These are phyloP conservation scores for Nothopassalora personata DNA, from an alignment of 2,329 filamentous ascomycete species.

Conservation along the genomic window DNA sequence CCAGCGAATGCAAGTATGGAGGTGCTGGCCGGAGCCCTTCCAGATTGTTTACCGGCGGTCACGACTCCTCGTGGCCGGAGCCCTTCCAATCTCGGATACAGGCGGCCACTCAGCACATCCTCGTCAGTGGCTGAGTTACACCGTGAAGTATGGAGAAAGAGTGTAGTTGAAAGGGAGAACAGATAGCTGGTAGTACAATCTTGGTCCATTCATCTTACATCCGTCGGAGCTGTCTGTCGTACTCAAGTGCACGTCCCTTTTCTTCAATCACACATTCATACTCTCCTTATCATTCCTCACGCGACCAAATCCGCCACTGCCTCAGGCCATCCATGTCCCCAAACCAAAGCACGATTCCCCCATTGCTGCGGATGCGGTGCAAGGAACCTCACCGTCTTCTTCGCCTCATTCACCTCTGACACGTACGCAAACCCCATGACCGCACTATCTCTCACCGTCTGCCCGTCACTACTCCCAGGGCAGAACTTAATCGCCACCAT, in stretches of 20 bases:
- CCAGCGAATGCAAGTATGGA: not conserved
- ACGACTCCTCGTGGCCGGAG: not conserved
- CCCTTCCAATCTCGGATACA: not conserved
- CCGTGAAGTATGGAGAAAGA: too few relatives aligned
- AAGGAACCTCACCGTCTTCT: slow-evolving; percentile 72
- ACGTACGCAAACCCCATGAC: slow-evolving; percentile 93
- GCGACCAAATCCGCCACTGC: slow-evolving; percentile 72
- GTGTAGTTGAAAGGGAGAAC: too few relatives aligned
- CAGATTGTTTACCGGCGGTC: not conserved
- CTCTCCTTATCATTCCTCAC: not conserved
- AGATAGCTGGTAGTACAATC: too few relatives aligned
- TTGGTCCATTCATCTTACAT: not conserved
- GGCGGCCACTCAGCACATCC: not conserved
- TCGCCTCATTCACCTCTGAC: slow-evolving; percentile 81
- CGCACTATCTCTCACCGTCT: slow-evolving; percentile 70
- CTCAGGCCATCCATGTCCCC: slow-evolving; percentile 76
- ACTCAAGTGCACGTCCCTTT: not conserved
- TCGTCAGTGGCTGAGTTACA: too few relatives aligned
- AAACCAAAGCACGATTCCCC: slow-evolving; percentile 72
- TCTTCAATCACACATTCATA: not conserved
- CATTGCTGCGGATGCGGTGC: slow-evolving; percentile 78
- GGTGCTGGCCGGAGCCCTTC: not conserved
- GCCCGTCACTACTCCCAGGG: slow-evolving; percentile 59
- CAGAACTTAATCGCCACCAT: slow-evolving; percentile 77
- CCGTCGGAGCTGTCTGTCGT: too few relatives aligned